These are phyloP conservation scores for Tricholoma saponaceum DNA, from an alignment of 768 basidiomycete genomes.

Conservation along the genomic window DNA sequence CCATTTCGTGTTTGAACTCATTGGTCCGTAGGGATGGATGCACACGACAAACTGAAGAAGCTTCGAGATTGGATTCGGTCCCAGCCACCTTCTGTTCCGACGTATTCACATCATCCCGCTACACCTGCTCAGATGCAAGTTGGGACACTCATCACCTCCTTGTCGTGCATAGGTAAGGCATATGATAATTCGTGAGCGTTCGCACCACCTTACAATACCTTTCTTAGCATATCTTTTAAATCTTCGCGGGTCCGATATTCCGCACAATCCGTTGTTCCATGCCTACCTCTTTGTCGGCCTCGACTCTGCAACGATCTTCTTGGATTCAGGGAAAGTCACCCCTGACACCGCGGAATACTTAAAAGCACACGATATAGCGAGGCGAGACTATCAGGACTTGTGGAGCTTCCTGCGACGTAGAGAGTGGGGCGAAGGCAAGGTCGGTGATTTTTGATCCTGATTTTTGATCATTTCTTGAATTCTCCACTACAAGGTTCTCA, in stretches of 20 bases:
- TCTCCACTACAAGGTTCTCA: conserved; percentile 44
- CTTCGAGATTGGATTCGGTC: conserved; percentile 66
- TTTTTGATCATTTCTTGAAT: conserved; percentile 2
- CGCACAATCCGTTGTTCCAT: conserved; percentile 90
- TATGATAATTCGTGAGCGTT: not conserved
- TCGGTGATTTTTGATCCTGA: conserved; percentile 23
- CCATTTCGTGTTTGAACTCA: not conserved
- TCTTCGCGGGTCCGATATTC: conserved; percentile 85
- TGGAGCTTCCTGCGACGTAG: conserved; percentile 74
- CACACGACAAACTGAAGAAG: conserved; percentile 63
- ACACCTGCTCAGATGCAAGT: conserved; percentile 60
- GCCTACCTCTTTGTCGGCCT: conserved; percentile 76
- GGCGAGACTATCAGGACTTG: conserved; percentile 69
- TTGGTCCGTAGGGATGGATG: conserved; percentile 44
- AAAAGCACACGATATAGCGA: conserved; percentile 48
- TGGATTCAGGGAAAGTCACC: conserved; percentile 64
- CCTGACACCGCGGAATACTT: conserved; percentile 58
- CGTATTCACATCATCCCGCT: conserved; percentile 60
- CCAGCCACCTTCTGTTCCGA: conserved; percentile 55
- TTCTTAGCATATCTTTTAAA: conserved; percentile 79
- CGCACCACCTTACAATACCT: not conserved
- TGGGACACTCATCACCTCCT: conserved; percentile 61
- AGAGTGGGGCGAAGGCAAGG: conserved; percentile 79
- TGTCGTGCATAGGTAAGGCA: conserved; percentile 65
- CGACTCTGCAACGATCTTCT: conserved; percentile 65